Evolutionary conservation across 2,329 filamentous ascomycete genomes (phyloP), one percentile per base, ranked within the genome.

Genomic region (Aspergillus transmontanensis): DNA sequence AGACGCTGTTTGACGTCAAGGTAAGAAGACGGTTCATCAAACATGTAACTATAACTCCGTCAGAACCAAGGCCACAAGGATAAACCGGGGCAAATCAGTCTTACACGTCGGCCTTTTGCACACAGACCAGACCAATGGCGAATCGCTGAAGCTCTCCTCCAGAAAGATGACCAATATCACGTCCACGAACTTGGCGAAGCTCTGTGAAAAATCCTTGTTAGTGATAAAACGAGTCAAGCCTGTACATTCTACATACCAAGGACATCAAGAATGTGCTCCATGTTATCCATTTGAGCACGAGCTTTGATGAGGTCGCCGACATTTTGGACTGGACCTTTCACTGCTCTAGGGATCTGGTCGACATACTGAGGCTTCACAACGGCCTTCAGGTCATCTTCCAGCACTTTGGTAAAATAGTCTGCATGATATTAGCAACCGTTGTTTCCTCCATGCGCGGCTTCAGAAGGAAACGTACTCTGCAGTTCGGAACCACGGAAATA

Each of bases 341-440:
- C 91, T 48, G 95, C 94, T 79, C 90, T 93, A 65, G 95, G 95
- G 69, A 99, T 94, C 82, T 98, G 95, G 74, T 99, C 95, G 73
- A 99, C 95, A 84, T 99, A 97, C 83, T 99, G 96, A 62, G 95
- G 95, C 86, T 99, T 99, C 73, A 98, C 94, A 63, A 99, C 92
- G 64, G 96, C 94, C 85, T 97, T 97, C 70, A 99, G 86, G 75
- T 99, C 89, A 78, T 99, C 95, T 78, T 99, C 95, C 64, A 99
- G 86, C 51, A 99, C 88, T 82, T 98, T 99, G 70, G 95, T 98
- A 79, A 99, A 98, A 83, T 99, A 99, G 84, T 99, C 92, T 93
- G 71, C 23, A 56, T 21, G 11, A 48, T 12, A 74, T 72, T 74
- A 64, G 63, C 59, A 45, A 43, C n/a, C 19, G 19, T 23, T 19